These are phyloP conservation scores for Colletotrichum godetiae DNA, from an alignment of 2,329 filamentous ascomycete species.

Conservation along the genomic window DNA sequence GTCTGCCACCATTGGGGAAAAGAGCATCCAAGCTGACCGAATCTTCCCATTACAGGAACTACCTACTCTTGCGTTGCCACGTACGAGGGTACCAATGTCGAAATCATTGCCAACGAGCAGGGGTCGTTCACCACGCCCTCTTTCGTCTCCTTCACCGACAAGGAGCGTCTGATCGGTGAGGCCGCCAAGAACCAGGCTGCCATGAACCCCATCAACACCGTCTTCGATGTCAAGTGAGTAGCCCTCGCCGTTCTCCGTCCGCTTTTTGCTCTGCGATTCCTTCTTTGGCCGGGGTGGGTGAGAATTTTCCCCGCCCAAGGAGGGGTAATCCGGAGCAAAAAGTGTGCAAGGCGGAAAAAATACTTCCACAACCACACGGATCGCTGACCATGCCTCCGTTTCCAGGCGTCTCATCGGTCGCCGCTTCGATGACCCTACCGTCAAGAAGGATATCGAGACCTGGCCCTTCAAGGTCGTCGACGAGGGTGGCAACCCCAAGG, in stretches of 20 bases:
- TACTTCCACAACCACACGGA: background rate
- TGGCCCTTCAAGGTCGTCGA: constrained; percentile 99
- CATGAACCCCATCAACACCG: constrained; percentile 98
- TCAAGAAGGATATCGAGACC: constrained; percentile 98
- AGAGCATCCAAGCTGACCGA: constrained; percentile 37
- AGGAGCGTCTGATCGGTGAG: constrained; percentile 99
- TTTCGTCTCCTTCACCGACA: constrained; percentile 98
- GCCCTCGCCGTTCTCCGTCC: constrained; percentile 8
- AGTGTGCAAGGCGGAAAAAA: background rate
- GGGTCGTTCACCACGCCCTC: constrained; percentile 98
- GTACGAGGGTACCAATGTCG: constrained; percentile 99
- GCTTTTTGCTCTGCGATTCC: background rate
- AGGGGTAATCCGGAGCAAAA: constrained; percentile 19
- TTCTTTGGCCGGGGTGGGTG: background rate
- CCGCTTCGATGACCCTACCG: constrained; percentile 92
- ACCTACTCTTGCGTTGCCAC: constrained; percentile 99
- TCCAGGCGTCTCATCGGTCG: constrained; percentile 95
- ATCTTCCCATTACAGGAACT: constrained; percentile 73
- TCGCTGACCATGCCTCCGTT: constrained; percentile 27
- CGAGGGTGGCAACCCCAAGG: constrained; percentile 86
- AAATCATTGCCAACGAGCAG: constrained; percentile 99
- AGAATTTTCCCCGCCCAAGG: constrained; percentile 22
- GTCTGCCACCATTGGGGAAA: background rate
- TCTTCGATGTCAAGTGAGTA: constrained; percentile 98
- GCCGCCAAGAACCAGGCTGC: constrained; percentile 99